phyloP scores from a whole-genome alignment of 192 early-diverging fungal genomes.

The Lobulomyces angularis region DNA sequence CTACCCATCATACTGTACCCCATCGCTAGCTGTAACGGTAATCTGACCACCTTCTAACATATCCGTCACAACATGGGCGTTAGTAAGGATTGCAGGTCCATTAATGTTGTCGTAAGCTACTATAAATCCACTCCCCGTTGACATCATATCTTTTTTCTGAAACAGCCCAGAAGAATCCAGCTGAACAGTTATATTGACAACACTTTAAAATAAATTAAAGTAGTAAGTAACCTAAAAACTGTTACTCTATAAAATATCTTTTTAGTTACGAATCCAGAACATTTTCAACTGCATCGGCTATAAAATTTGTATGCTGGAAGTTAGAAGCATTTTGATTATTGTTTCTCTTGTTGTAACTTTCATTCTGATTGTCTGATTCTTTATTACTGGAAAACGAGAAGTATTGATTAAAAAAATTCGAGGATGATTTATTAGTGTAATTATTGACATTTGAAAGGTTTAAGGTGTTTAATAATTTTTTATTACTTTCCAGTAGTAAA shows the following conservation, averaged over 20 bases:
- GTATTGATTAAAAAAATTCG: too few species aligned
- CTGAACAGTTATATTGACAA: slow-evolving; percentile 34
- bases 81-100: slow-evolving; percentile 32
- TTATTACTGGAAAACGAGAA: too few species aligned
- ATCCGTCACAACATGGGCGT: slow-evolving; percentile 27
- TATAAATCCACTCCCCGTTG: slow-evolving; percentile 38
- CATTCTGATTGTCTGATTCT: too few species aligned
- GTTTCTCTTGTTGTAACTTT: too few species aligned
- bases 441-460: too few species aligned
- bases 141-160: slow-evolving; percentile 11
- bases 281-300: slow-evolving; percentile 33
- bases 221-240: too few species aligned
- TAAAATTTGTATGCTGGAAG: slow-evolving; percentile 19
- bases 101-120: slow-evolving; percentile 21
- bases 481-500: too few species aligned
- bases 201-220: too few species aligned
- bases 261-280: slow-evolving; percentile 25
- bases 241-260: too few species aligned
- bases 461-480: too few species aligned
- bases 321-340: too few species aligned
- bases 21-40: slow-evolving; percentile 21
- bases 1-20: slow-evolving; percentile 17
- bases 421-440: too few species aligned
- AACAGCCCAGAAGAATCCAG: slow-evolving; percentile 7
- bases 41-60: slow-evolving; percentile 16